phyloP scores from a whole-genome alignment of 352 stramenopile genomes.

The Globisporangium uncinulatum region DNA sequence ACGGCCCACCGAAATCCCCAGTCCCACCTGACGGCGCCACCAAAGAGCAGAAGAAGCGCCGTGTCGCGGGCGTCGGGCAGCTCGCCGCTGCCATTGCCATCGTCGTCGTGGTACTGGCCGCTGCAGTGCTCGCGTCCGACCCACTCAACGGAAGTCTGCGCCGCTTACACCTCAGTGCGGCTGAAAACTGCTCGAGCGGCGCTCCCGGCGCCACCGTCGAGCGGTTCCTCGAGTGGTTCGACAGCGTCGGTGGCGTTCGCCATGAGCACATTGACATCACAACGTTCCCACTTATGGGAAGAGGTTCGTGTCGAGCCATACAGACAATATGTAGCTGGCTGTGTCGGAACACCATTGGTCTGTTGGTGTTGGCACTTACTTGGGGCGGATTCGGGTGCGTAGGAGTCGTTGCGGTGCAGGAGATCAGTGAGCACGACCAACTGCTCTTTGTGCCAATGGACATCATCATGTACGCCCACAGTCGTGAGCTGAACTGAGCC shows the following conservation, averaged over 20 bases:
- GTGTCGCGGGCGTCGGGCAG: slow-evolving; percentile 6
- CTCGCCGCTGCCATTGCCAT: slow-evolving; percentile 1
- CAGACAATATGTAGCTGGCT: neutral
- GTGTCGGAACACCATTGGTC: no score
- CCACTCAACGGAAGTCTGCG: neutral
- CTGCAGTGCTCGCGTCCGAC: slow-evolving; percentile 7
- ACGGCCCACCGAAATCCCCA: no score
- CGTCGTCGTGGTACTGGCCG: neutral
- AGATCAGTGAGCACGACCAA: slow-evolving; percentile 24
- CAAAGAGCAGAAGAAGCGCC: slow-evolving; percentile 1
- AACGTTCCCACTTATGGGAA: slow-evolving; percentile 30
- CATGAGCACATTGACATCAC: slow-evolving; percentile 21
- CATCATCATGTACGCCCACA: slow-evolving; percentile 32
- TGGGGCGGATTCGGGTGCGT: neutral
- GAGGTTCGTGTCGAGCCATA: slow-evolving; percentile 12
- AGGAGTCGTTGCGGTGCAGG: slow-evolving; percentile 24
- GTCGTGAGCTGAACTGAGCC: no score
- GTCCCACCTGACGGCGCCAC: neutral
- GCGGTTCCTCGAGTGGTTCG: slow-evolving; percentile 45
- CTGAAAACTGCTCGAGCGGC: neutral
- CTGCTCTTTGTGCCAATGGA: slow-evolving; percentile 36
- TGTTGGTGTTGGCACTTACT: neutral
- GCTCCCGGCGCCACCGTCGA: neutral
- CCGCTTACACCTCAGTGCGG: neutral
- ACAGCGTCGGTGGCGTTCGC: slow-evolving; percentile 16